These are phyloP conservation scores for Pascua sp. DNA, from an alignment of 1,284 basidiomycete genomes.

Conservation along the genomic window DNA sequence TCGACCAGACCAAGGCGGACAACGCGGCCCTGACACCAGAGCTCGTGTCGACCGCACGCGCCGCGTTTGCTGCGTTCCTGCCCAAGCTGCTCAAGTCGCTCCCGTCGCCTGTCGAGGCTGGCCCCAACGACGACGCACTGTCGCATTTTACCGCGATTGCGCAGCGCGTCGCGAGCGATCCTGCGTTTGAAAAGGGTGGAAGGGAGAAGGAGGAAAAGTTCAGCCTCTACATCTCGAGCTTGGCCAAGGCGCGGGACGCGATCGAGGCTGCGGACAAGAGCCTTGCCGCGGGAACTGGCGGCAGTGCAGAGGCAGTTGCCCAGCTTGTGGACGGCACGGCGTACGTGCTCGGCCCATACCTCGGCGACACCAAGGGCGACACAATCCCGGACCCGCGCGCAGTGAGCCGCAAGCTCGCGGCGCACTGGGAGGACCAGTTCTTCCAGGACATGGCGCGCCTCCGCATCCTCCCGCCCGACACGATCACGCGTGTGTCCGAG, in stretches of 20 bases:
- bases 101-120: conserved; percentile 60
- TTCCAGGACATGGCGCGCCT: conserved; percentile 90
- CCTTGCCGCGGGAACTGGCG: conserved; percentile 36
- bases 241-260: conserved; percentile 56
- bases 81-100: conserved; percentile 59
- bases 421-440: conserved; percentile 86
- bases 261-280: conserved; percentile 35
- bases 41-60: conserved; percentile 30
- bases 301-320: conserved; percentile 49
- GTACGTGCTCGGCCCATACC: conserved; percentile 67
- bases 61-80: conserved; percentile 57
- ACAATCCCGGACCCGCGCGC: conserved; percentile 76
- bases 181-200: conserved; percentile 64
- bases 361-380: conserved; percentile 75
- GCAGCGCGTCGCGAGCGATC: conserved; percentile 51
- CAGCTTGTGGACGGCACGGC: conserved; percentile 67
- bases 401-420: conserved; percentile 77
- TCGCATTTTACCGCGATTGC: conserved; percentile 56
- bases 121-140: conserved; percentile 53
- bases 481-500: conserved; percentile 91
- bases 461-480: conserved; percentile 81
- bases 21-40: conserved; percentile 38
- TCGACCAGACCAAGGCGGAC: conserved; percentile 48
- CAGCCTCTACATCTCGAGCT: conserved; percentile 73
- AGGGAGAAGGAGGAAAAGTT: conserved; percentile 83